These are phyloP conservation scores for Agaricus bisporus DNA, from an alignment of 768 basidiomycete species.

Conservation along the genomic window DNA sequence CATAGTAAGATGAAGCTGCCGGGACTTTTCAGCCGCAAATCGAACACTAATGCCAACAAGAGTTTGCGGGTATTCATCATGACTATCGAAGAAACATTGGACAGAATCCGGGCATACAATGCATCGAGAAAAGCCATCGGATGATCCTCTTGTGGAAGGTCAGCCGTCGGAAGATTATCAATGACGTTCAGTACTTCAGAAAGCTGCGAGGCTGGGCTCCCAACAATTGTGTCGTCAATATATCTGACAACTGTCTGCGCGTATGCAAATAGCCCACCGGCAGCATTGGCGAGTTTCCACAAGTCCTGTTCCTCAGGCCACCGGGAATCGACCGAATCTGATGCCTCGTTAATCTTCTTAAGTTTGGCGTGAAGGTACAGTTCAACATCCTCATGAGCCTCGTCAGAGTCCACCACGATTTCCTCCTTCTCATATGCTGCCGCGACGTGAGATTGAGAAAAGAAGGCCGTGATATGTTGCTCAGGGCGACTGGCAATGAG, in stretches of 20 bases:
- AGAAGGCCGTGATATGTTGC: background rate
- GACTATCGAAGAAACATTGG: background rate
- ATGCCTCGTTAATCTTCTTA: background rate
- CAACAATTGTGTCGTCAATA: background rate
- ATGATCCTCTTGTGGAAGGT: background rate
- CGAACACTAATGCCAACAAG: too few species aligned
- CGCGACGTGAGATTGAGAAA: background rate
- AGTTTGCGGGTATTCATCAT: background rate
- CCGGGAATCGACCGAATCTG: background rate
- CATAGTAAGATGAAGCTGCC: too few species aligned
- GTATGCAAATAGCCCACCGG: background rate
- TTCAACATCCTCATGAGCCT: background rate
- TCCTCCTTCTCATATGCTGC: background rate
- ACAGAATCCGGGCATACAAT: constrained; percentile 4
- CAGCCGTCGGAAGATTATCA: background rate
- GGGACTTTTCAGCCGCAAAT: too few species aligned
- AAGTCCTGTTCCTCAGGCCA: background rate
- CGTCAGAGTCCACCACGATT: background rate
- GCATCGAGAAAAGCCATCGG: constrained; percentile 8
- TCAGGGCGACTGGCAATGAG: background rate
- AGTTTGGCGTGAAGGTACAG: background rate
- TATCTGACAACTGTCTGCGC: background rate
- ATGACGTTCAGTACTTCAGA: background rate
- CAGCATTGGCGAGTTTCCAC: background rate
- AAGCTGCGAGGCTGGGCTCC: background rate